Evolutionary conservation across 1,139 yeast species (phyloP), one percentile per base, ranked within the genome.

Genomic region (Suzukiozyma palmioleophila): DNA sequence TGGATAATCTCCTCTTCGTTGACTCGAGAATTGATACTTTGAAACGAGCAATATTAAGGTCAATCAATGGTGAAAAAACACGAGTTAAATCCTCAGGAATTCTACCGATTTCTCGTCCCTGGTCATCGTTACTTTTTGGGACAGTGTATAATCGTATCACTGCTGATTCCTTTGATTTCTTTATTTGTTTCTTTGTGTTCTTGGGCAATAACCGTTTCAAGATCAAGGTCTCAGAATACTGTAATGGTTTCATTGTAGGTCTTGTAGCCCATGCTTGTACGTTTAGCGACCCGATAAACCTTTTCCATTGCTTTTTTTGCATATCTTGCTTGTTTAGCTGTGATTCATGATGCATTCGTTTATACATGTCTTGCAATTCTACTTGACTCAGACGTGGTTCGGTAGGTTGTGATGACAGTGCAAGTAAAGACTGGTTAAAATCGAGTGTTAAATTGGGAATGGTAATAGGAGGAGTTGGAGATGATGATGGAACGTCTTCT

Each of bases 241-340:
- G 54, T 6, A 82, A 60, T 0, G 81, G 73, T 34, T 64, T 66
- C 32, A 70, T 51, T 0, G 86, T 83, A 0, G 94, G 87, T 37
- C 96, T 64, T 0, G 95, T 87, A 8, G 95, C 89, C 86, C 90
- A 84, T 2, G 88, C 90, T 39, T 79, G 81, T 0, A 84, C 78
- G 45, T 81, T 82, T 22, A 87, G 51, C 1, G 88, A 72, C 0
- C 97, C 97, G 18, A 88, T 67, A 51, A 70, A 83, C 32, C 61
- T 52, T 25, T 47, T 49, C 69, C 69, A 62, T 29, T 43, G 37
- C 22, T 32, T 39, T 15, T 40, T 39, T 15, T 43, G 47, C 3
- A 46, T 36, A 21, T 50, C 57, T n/a, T 47, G 43, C 18, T 44
- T 43, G n/a, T 43, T 37, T 8, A 44, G 38, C 14, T 47, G 37